Evolutionary conservation across 352 stramenopile genomes (phyloP).

Genomic region (Synura sp.): DNA sequence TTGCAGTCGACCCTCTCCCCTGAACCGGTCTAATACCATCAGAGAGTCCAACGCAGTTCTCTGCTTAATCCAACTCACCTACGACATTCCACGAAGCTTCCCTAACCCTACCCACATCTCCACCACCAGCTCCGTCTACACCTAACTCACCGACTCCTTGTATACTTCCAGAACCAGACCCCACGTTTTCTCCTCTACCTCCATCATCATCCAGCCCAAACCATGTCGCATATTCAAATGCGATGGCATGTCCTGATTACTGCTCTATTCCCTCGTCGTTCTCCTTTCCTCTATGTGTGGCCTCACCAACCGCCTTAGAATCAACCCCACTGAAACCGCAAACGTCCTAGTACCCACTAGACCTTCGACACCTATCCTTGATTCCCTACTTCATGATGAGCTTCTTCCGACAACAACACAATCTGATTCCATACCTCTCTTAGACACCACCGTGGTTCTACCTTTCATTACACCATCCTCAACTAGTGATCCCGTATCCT

Average conservation of each 20-base stretch:
- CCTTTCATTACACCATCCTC: constrained; percentile 17
- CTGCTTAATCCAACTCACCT: not conserved
- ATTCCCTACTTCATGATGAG: constrained; percentile 23
- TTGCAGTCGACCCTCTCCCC: not conserved
- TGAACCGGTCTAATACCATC: not conserved
- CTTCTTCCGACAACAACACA: constrained; percentile 18
- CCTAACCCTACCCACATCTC: not conserved
- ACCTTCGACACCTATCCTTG: constrained; percentile 7
- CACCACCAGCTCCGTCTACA: not conserved
- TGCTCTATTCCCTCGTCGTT: constrained; percentile 11
- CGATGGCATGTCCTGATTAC: constrained; percentile 4
- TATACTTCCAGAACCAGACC: not conserved
- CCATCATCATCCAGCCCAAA: constrained; percentile 9
- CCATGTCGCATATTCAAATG: not conserved
- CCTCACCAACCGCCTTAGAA: constrained; percentile 14
- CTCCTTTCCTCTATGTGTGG: not conserved
- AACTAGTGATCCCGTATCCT: not conserved
- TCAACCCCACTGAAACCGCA: constrained; percentile 2
- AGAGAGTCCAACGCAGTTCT: not conserved
- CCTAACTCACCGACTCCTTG: not conserved
- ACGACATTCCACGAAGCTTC: not conserved
- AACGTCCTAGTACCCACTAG: not conserved
- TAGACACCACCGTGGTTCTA: constrained; percentile 12
- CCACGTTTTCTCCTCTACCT: not conserved
- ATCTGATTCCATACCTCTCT: constrained; percentile 3